These are phyloP conservation scores for Coniochaeta ligniaria DNA, from an alignment of 2,329 filamentous ascomycete genomes.

Conservation along the genomic window DNA sequence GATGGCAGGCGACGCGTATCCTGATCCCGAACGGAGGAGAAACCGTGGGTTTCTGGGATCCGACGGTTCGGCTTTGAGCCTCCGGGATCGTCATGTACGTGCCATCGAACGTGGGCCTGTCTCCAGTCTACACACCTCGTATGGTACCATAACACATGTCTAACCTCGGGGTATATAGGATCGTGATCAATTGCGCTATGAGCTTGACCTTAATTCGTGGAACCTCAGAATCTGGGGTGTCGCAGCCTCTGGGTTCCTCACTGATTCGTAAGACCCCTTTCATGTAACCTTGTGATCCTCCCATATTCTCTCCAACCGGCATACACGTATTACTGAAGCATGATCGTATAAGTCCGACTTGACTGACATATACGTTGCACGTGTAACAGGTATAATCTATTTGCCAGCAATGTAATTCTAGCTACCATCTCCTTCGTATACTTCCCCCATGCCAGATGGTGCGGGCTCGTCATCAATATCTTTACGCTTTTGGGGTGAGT, in stretches of 20 bases:
- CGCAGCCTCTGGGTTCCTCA: conserved; percentile 46
- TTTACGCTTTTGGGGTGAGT: conserved; percentile 38
- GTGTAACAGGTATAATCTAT: conserved; percentile 40
- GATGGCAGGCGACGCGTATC: conserved; percentile 21
- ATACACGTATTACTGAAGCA: neutral
- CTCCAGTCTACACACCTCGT: neutral
- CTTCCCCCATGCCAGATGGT: conserved; percentile 37
- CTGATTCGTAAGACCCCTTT: conserved; percentile 37
- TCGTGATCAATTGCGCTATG: conserved; percentile 43
- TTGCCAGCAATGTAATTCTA: conserved; percentile 47
- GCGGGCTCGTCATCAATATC: conserved; percentile 41
- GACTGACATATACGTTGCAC: neutral
- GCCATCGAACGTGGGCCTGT: neutral
- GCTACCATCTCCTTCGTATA: conserved; percentile 46
- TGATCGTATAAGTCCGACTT: neutral
- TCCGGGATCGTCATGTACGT: conserved; percentile 40
- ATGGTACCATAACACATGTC: conserved; percentile 2
- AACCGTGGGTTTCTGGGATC: conserved; percentile 44
- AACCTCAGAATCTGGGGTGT: conserved; percentile 48
- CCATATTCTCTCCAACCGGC: neutral
- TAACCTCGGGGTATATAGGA: conserved; percentile 24
- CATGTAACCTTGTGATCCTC: neutral
- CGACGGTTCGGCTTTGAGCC: conserved; percentile 42
- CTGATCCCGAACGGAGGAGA: conserved; percentile 25
- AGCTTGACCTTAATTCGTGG: conserved; percentile 47